Evolutionary conservation across 73 alveolate genomes (phyloP).

Genomic region (Paramecium sonneborni): DNA sequence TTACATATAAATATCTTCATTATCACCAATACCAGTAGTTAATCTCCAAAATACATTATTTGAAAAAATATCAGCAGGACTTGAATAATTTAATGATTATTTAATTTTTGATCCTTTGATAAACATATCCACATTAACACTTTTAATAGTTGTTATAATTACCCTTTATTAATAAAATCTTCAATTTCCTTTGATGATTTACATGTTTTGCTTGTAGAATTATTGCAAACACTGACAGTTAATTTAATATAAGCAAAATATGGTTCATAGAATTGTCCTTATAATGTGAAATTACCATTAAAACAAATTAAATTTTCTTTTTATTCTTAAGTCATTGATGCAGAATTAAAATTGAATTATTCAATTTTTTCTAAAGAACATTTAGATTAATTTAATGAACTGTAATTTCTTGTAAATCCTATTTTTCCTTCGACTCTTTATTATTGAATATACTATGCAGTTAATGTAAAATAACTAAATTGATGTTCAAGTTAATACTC

Average conservation of each 20-base stretch:
- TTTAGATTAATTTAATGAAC: not conserved
- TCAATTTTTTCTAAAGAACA: not conserved
- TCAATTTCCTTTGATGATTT: not conserved
- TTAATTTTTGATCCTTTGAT: constrained; percentile 28
- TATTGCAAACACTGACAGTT: not conserved
- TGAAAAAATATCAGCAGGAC: constrained; percentile 24
- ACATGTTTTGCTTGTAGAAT: not conserved
- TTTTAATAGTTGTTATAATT: not conserved
- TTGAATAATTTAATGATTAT: not conserved
- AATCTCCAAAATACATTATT: constrained; percentile 18
- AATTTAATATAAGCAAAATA: constrained; percentile 2
- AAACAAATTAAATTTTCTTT: not conserved
- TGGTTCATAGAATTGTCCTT: constrained; percentile 29
- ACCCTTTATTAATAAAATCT: constrained; percentile 27
- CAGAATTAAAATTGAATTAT: not conserved
- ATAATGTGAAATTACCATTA: not conserved
- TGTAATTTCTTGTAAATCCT: constrained; percentile 7
- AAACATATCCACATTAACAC: not conserved
- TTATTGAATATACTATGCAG: not conserved
- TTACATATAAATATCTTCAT: constrained; percentile 7
- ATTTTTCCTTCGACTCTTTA: not conserved
- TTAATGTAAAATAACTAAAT: not conserved
- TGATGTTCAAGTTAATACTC: not conserved
- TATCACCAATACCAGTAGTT: not conserved
- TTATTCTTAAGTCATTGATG: constrained; percentile 11